These are phyloP conservation scores for Microbotryum violaceum DNA, from an alignment of 1,284 basidiomycete species.

Conservation along the genomic window DNA sequence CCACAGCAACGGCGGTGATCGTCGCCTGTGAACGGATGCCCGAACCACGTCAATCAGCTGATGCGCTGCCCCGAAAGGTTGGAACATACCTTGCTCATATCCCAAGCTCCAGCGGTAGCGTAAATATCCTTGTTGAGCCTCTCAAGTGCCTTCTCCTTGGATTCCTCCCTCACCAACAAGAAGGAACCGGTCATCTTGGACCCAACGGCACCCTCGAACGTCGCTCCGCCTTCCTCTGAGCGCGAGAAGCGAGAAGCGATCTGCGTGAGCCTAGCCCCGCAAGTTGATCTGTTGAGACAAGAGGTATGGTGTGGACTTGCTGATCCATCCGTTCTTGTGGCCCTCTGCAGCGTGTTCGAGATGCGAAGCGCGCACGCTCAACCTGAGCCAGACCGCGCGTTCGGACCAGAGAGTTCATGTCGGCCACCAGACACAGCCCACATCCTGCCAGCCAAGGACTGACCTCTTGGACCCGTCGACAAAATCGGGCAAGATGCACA, in stretches of 20 bases:
- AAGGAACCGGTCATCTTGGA: slow-evolving; percentile 25
- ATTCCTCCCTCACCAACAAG: slow-evolving; percentile 21
- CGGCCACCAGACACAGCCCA: too few species aligned
- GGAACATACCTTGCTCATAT: slow-evolving; percentile 15
- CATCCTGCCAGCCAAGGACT: background rate
- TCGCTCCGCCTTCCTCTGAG: slow-evolving; percentile 24
- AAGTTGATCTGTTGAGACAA: too few species aligned
- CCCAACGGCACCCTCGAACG: slow-evolving; percentile 19
- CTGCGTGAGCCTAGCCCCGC: background rate
- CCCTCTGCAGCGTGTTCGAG: slow-evolving; percentile 17
- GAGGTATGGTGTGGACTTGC: background rate
- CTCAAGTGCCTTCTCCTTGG: slow-evolving; percentile 13
- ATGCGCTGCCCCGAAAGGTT: background rate
- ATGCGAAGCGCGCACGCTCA: slow-evolving; percentile 20
- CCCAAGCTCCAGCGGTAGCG: slow-evolving; percentile 19
- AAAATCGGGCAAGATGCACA: slow-evolving; percentile 18
- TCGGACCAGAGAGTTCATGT: too few species aligned
- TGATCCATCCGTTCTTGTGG: slow-evolving; percentile 20
- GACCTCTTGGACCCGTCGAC: slow-evolving; percentile 15
- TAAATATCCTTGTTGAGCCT: slow-evolving; percentile 22
- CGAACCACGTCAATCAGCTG: background rate
- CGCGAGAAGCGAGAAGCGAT: background rate
- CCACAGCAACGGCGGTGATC: slow-evolving; percentile 16
- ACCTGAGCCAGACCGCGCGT: slow-evolving; percentile 2
- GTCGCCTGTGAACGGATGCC: slow-evolving; percentile 4